Evolutionary conservation across 176 grass and related monocot species (phyloP).

Genomic region (Carex parvula): DNA sequence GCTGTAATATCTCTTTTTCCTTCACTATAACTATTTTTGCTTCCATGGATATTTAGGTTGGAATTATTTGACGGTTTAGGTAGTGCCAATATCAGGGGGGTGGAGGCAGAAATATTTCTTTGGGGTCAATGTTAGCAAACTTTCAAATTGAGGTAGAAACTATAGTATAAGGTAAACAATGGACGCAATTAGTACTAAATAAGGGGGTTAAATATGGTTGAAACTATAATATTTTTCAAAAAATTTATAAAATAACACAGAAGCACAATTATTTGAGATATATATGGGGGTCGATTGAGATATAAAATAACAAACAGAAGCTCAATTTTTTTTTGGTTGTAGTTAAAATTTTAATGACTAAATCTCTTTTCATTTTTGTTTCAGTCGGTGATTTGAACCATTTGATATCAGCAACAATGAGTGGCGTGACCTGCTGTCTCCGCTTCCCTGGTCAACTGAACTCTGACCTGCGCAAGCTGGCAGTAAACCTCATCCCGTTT

Average conservation of each 20-base stretch:
- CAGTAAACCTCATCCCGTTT: conserved; percentile 58
- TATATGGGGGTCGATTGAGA: too few species aligned
- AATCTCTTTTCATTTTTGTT: neutral
- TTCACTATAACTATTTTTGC: neutral
- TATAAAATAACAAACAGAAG: too few species aligned
- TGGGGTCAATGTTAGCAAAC: too few species aligned
- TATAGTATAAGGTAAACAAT: too few species aligned
- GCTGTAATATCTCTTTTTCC: conserved; percentile 29
- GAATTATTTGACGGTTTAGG: neutral
- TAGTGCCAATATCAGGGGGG: too few species aligned
- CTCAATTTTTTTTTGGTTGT: neutral
- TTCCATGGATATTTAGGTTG: neutral
- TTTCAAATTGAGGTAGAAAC: too few species aligned
- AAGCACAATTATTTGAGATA: too few species aligned
- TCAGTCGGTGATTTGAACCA: conserved; percentile 58
- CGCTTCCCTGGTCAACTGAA: conserved; percentile 52
- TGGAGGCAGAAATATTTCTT: too few species aligned
- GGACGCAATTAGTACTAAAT: too few species aligned
- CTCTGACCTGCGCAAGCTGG: conserved; percentile 53
- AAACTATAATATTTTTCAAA: too few species aligned
- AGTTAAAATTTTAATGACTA: neutral
- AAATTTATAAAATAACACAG: too few species aligned
- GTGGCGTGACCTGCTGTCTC: conserved; percentile 47
- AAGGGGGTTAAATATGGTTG: too few species aligned
- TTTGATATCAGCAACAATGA: conserved; percentile 57